Evolutionary conservation across 2,329 filamentous ascomycete species (phyloP), one percentile per base, ranked within the genome.

Genomic region (Hymenoscyphus repandus): DNA sequence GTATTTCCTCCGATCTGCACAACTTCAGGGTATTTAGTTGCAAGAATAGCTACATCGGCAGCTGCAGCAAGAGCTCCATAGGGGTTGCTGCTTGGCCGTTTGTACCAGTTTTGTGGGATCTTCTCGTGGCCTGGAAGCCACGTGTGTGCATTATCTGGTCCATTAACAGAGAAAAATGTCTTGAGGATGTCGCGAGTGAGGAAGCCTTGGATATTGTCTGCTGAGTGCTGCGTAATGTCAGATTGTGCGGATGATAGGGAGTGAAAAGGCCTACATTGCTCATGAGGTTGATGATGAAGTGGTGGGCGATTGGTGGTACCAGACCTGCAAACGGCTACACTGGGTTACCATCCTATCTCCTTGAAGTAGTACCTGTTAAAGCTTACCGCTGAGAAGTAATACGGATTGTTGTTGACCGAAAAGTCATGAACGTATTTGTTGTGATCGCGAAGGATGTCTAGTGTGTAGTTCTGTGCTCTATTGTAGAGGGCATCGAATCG

Each of bases 1-100:
- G 70, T 70, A 59, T 80, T 80, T 7, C 77, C 78, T 5, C 78
- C 78, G 20, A 79, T 36, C 39, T 50, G 42, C 5, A 54, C 17
- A 20, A 56, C 34, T 9, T 41, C 17, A 5, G 54, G 51, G 49
- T 76, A 68, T 57, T 72, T 68, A 15, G 61, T 10, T 5, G 69
- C 58, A 54, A 64, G 68, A 37, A 59, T 57, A 3, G 73, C 52
- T 2, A 73, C 57, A 56, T 77, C 74, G 12, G 72, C 56, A 34
- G 68, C 66, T 33, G 68, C 62, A 27, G 68, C 64, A 10, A 73
- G 54, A 5, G 78, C 63, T n/a, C 69, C 69, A 50, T 75, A 78
- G 30, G 56, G 54, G 22, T 50, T 53, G 33, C 42, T 41, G 4
- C 41, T 43, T 11, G 50, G 43, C 7, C 52, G 50, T 12, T 51